Evolutionary conservation across 805 yeast genomes (phyloP).

Genomic region (Tetrapisispora phaffii): DNA sequence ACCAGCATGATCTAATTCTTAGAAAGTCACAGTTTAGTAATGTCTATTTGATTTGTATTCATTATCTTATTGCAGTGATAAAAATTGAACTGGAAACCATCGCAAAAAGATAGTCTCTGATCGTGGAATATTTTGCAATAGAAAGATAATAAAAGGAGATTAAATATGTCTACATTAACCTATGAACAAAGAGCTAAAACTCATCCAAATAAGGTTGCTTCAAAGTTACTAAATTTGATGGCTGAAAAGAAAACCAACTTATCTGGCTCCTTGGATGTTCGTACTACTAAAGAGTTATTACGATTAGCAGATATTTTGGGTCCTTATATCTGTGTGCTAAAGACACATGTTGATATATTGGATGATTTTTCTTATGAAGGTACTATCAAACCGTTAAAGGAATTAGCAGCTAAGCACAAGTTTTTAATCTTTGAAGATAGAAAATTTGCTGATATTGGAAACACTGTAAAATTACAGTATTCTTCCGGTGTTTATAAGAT

Average conservation of each 20-base stretch:
- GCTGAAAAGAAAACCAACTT: conserved; percentile 73
- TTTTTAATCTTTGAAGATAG: conserved; percentile 94
- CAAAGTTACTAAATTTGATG: conserved; percentile 63
- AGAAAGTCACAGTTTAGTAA: no score
- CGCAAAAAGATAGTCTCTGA: no score
- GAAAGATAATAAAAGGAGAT: not conserved
- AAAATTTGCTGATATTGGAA: conserved; percentile 97
- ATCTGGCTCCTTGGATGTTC: conserved; percentile 91
- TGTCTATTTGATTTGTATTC: no score
- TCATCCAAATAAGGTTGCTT: conserved; percentile 74
- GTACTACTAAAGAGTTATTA: conserved; percentile 67
- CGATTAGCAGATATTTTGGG: conserved; percentile 69
- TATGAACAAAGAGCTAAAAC: conserved; percentile 60
- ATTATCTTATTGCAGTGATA: no score
- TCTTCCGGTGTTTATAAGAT: conserved; percentile 82
- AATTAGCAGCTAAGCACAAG: conserved; percentile 67
- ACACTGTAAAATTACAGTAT: conserved; percentile 91
- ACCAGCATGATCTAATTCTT: no score
- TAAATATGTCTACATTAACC: conserved; percentile 27
- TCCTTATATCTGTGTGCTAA: conserved; percentile 82
- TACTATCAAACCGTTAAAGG: conserved; percentile 66
- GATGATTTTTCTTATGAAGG: conserved; percentile 79
- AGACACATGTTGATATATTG: conserved; percentile 89
- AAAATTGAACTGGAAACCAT: no score
- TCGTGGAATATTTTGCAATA: not conserved